phyloP scores from a whole-genome alignment of 805 yeast species.

The Saccharomycopsis oosterbeekiorum region DNA sequence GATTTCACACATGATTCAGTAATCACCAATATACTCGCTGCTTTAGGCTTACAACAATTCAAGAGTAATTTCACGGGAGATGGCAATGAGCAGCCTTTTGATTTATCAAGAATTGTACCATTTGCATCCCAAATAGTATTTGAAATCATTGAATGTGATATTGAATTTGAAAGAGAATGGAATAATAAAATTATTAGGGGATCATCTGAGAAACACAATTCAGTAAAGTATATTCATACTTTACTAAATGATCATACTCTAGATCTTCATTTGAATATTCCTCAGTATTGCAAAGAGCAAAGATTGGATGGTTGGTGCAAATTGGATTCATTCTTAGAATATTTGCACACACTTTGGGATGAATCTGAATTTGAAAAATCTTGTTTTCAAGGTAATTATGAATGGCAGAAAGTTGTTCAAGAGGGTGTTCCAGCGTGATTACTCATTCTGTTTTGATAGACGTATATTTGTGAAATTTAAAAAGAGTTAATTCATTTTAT shows the following conservation, averaged over 20 bases:
- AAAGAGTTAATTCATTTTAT: no score
- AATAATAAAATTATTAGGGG: constrained; percentile 8
- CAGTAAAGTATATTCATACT: constrained; percentile 16
- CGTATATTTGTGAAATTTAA: no score
- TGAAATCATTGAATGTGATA: constrained; percentile 19
- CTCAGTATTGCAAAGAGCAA: constrained; percentile 19
- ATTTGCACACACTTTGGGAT: constrained; percentile 18
- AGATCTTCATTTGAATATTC: constrained; percentile 16
- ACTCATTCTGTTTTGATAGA: no score
- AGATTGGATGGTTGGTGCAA: constrained; percentile 21
- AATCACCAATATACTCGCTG: constrained; percentile 48
- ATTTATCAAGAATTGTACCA: constrained; percentile 19
- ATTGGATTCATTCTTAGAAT: constrained; percentile 17
- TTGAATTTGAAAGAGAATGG: neutral
- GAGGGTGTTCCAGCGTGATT: constrained; percentile 7
- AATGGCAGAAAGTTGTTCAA: neutral
- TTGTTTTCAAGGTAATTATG: constrained; percentile 8
- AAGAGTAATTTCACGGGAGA: constrained; percentile 15
- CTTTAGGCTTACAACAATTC: constrained; percentile 41
- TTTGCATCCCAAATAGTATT: constrained; percentile 19
- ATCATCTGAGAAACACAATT: constrained; percentile 1
- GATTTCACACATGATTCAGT: constrained; percentile 73
- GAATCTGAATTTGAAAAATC: constrained; percentile 14
- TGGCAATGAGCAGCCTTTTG: constrained; percentile 15
- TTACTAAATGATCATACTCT: constrained; percentile 19